Evolutionary conservation across 768 basidiomycete species (phyloP).

Genomic region (Hericium alpestre): DNA sequence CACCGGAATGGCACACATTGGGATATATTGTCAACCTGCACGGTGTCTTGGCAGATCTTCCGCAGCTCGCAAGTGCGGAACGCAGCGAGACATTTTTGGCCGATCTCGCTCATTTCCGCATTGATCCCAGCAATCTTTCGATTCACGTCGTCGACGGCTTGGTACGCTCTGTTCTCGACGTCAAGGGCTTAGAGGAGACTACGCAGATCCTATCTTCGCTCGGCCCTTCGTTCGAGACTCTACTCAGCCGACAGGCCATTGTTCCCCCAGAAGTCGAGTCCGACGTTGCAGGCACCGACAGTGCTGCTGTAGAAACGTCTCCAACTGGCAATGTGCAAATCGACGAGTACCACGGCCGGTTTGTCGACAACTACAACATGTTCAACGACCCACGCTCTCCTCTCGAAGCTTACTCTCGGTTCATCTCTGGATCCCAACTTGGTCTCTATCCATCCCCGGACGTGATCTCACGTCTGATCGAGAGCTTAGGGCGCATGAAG

Average conservation of each 20-base stretch:
- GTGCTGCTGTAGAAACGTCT: not conserved
- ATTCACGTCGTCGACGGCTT: not conserved
- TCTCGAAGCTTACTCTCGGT: slow-evolving; percentile 35
- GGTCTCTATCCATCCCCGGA: slow-evolving; percentile 41
- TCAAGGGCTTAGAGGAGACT: slow-evolving; percentile 3
- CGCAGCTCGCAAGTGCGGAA: not conserved
- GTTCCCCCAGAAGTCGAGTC: too few species aligned
- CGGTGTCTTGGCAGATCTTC: not conserved
- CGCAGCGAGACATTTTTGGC: not conserved
- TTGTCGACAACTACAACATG: slow-evolving; percentile 19
- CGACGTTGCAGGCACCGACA: not conserved
- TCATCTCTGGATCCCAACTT: slow-evolving; percentile 33
- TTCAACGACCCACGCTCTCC: slow-evolving; percentile 16
- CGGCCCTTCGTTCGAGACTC: slow-evolving; percentile 26
- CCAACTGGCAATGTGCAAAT: slow-evolving; percentile 9
- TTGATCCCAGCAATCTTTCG: not conserved
- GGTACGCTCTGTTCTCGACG: slow-evolving; percentile 4
- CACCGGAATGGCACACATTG: slow-evolving; percentile 37
- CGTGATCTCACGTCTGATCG: slow-evolving; percentile 53
- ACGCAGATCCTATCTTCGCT: slow-evolving; percentile 6
- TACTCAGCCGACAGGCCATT: slow-evolving; percentile 13
- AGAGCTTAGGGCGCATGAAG: slow-evolving; percentile 52
- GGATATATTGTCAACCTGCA: slow-evolving; percentile 19
- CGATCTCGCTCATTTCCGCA: not conserved
- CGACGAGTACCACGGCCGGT: slow-evolving; percentile 20